Percentiles rank a stretch among this genome's conserved stretches.
Conservation (phyloP, 2,329 filamentous ascomycete species). For the Periconia digitata region DNA sequence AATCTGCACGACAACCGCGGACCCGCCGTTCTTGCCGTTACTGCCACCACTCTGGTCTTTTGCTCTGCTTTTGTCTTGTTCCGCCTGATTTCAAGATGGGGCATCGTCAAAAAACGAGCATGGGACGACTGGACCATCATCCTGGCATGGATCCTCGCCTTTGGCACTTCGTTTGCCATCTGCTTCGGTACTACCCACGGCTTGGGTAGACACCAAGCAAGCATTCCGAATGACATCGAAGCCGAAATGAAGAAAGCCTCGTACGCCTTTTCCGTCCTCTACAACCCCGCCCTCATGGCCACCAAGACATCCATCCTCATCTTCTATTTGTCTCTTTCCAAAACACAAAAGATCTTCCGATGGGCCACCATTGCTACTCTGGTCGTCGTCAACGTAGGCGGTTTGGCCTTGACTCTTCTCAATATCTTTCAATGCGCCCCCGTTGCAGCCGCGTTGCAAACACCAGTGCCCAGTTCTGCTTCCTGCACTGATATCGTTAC, state of each 20-base stretch:
- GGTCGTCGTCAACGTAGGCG: slow-evolving; percentile 75
- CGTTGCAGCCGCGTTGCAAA: slow-evolving; percentile 66
- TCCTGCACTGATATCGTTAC: slow-evolving; percentile 64
- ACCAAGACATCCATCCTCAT: slow-evolving; percentile 91
- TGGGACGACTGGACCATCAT: slow-evolving; percentile 83
- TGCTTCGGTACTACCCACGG: slow-evolving; percentile 65
- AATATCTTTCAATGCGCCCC: slow-evolving; percentile 87
- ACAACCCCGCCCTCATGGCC: slow-evolving; percentile 85
- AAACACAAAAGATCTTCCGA: slow-evolving; percentile 74
- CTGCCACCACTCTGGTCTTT: slow-evolving; percentile 67
- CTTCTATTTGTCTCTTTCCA: slow-evolving; percentile 84
- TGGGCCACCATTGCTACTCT: slow-evolving; percentile 81
- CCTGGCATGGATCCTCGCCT: slow-evolving; percentile 72
- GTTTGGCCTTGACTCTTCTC: slow-evolving; percentile 77
- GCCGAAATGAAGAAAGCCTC: slow-evolving; percentile 58
- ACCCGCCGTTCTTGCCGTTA: slow-evolving; percentile 65
- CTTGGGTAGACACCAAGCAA: slow-evolving; percentile 65
- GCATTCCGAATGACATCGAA: slow-evolving; percentile 58
- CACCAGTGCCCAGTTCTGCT: slow-evolving; percentile 48
- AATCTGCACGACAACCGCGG: slow-evolving; percentile 29
- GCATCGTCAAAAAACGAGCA: slow-evolving; percentile 70
- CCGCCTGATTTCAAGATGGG: slow-evolving; percentile 71
- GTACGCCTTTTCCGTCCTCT: slow-evolving; percentile 64
- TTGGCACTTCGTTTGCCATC: slow-evolving; percentile 68
- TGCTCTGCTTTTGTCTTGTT: slow-evolving; percentile 74